Conservation (phyloP, 1,284 basidiomycete genomes). For the Cystobasidium slooffiae region DNA sequence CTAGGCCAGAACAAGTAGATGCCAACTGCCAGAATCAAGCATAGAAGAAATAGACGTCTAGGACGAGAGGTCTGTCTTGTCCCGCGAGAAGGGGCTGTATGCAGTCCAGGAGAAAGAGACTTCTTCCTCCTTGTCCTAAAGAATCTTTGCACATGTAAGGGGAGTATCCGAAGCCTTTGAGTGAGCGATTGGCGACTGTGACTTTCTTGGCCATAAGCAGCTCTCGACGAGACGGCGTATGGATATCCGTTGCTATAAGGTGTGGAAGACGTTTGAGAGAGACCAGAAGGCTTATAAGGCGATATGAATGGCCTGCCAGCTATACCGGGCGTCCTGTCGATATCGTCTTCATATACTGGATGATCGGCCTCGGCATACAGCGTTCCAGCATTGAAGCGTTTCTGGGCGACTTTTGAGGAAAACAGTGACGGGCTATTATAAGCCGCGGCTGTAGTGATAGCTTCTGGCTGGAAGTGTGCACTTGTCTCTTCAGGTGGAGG, state of each 20-base stretch:
- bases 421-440: constrained; percentile 16
- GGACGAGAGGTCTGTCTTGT: background rate
- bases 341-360: background rate
- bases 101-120: background rate
- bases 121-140: background rate
- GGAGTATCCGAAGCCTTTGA: background rate
- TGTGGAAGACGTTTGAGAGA: background rate
- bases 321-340: background rate
- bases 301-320: background rate
- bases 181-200: background rate
- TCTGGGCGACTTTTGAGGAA: constrained; percentile 14
- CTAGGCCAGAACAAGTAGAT: background rate
- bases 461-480: background rate
- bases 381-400: constrained; percentile 28
- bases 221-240: background rate
- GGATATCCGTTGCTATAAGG: background rate
- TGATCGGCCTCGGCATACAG: constrained; percentile 4
- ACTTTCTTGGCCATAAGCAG: background rate
- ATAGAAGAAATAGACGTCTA: background rate
- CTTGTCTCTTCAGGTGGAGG: background rate
- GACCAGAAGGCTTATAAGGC: background rate
- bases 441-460: constrained; percentile 14
- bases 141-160: background rate
- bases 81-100: background rate
- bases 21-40: background rate